Percentiles rank a stretch among this genome's conserved stretches.
Evolutionary conservation across 495 filamentous ascomycete genomes (phyloP).

Genomic region (Aspergillus steynii): DNA sequence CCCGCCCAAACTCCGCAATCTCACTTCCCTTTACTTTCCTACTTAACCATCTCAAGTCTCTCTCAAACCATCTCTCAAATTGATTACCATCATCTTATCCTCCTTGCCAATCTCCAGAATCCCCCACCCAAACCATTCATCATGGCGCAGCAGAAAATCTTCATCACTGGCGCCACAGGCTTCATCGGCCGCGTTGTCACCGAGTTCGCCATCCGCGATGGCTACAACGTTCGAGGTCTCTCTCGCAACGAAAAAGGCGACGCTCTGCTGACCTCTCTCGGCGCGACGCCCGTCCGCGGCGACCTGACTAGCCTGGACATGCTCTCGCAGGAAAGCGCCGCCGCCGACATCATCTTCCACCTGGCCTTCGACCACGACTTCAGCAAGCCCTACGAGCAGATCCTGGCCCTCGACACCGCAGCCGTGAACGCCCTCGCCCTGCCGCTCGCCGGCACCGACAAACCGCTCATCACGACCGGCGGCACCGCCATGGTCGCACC

Average conservation of each 20-base stretch:
- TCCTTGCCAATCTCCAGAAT: background rate
- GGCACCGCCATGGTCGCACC: slow-evolving; percentile 36
- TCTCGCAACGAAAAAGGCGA: slow-evolving; percentile 39
- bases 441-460: slow-evolving; percentile 32
- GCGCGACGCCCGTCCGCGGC: slow-evolving; percentile 36
- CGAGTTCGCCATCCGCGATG: slow-evolving; percentile 38
- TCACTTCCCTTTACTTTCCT: no score
- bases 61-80: no score
- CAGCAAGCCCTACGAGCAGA: slow-evolving; percentile 30
- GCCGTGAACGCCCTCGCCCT: slow-evolving; percentile 41
- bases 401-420: slow-evolving; percentile 26
- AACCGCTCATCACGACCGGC: slow-evolving; percentile 43
- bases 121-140: background rate
- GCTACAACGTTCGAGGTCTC: slow-evolving; percentile 46
- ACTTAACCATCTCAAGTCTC: no score
- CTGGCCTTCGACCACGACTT: slow-evolving; percentile 50
- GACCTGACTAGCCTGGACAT: slow-evolving; percentile 35
- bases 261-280: slow-evolving; percentile 25
- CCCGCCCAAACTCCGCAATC: no score
- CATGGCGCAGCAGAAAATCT: slow-evolving; percentile 25
- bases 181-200: slow-evolving; percentile 46
- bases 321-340: slow-evolving; percentile 34
- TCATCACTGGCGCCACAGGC: slow-evolving; percentile 51
- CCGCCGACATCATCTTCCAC: slow-evolving; percentile 45
- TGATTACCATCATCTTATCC: background rate